phyloP scores from a whole-genome alignment of 129 eudicot genomes.

The Lonicera japonica region DNA sequence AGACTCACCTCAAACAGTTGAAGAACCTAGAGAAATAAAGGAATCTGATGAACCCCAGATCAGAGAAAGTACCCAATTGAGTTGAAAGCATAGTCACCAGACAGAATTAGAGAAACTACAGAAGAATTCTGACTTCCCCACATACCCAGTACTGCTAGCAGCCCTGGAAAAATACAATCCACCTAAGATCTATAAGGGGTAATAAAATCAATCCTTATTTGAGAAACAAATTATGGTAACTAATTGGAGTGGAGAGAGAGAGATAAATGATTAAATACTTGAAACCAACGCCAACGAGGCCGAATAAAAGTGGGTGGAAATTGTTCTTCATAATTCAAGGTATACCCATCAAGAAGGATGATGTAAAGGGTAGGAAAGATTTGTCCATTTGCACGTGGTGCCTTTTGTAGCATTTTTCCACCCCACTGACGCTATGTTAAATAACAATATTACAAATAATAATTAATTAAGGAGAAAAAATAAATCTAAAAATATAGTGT shows the following conservation, averaged over 20 bases:
- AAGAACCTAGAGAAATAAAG: slow-evolving; percentile 34
- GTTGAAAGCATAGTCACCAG: slow-evolving; percentile 40
- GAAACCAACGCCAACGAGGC: slow-evolving; percentile 21
- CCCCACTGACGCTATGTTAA: too few relatives aligned
- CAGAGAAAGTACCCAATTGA: slow-evolving; percentile 27
- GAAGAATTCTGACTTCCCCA: slow-evolving; percentile 36
- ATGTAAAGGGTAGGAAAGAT: background rate
- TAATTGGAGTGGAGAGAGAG: background rate
- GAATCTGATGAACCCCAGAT: slow-evolving; percentile 49
- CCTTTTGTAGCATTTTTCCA: slow-evolving; percentile 22
- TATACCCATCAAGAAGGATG: background rate
- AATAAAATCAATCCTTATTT: background rate
- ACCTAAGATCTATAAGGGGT: background rate
- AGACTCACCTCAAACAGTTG: slow-evolving; percentile 43
- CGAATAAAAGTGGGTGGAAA: background rate
- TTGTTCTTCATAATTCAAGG: slow-evolving; percentile 7
- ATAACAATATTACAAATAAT: too few relatives aligned
- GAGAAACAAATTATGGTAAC: slow-evolving; percentile 12
- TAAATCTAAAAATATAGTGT: too few relatives aligned
- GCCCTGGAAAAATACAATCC: slow-evolving; percentile 16
- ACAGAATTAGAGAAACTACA: slow-evolving; percentile 13
- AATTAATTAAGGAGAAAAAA: too few relatives aligned
- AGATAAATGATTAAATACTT: slow-evolving; percentile 22
- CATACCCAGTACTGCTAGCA: slow-evolving; percentile 16
- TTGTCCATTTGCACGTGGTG: slow-evolving; percentile 32